Percentiles rank a stretch among this genome's conserved stretches.
Conservation (phyloP, 345 rosid genomes). For the Odontarrhena argentea region DNA sequence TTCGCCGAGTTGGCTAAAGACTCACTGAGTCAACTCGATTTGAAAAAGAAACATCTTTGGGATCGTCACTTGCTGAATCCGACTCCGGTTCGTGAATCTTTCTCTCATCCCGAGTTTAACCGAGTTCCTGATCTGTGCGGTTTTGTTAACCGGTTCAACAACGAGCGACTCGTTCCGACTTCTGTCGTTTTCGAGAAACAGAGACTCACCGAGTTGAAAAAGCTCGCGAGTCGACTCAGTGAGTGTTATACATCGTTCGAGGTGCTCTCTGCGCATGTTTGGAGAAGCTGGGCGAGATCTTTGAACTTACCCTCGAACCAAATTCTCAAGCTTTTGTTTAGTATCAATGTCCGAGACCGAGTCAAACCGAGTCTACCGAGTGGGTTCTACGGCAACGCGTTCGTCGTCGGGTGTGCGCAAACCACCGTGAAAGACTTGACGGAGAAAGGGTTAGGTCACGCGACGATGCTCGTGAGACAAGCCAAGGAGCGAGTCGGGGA, state of each 20-base stretch:
- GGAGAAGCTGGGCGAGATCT: slow-evolving; percentile 87
- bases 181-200: slow-evolving; percentile 50
- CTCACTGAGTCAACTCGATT: slow-evolving; percentile 31
- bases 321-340: slow-evolving; percentile 67
- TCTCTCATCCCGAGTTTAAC: slow-evolving; percentile 58
- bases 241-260: slow-evolving; percentile 61
- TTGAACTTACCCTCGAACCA: slow-evolving; percentile 68
- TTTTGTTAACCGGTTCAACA: slow-evolving; percentile 58
- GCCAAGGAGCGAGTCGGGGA: slow-evolving; percentile 67
- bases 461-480: slow-evolving; percentile 57
- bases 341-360: slow-evolving; percentile 65
- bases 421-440: slow-evolving; percentile 57
- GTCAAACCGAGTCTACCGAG: slow-evolving; percentile 68
- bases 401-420: slow-evolving; percentile 77
- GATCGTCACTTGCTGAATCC: slow-evolving; percentile 73
- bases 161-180: slow-evolving; percentile 65
- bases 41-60: slow-evolving; percentile 57
- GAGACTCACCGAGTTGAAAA: slow-evolving; percentile 55
- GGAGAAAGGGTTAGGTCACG: slow-evolving; percentile 62
- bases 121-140: slow-evolving; percentile 66
- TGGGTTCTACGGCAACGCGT: slow-evolving; percentile 86
- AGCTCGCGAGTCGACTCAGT: slow-evolving; percentile 46
- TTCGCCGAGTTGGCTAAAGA: slow-evolving; percentile 57
- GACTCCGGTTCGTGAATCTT: slow-evolving; percentile 31
- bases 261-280: slow-evolving; percentile 76